These are phyloP conservation scores for Penicillium herquei DNA, from an alignment of 495 filamentous ascomycete genomes.

Conservation along the genomic window DNA sequence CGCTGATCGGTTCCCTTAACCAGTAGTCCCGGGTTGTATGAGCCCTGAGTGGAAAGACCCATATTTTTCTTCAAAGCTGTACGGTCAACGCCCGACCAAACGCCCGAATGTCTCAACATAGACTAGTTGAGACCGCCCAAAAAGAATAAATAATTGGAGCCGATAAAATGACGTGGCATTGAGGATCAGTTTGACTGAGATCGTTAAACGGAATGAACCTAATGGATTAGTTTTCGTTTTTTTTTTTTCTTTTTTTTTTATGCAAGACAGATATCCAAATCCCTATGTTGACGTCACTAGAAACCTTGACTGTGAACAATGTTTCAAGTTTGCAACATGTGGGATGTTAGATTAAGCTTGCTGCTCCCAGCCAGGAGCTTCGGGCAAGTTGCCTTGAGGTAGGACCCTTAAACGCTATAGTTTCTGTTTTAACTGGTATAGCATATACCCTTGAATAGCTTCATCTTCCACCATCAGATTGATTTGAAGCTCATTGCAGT, in stretches of 20 bases:
- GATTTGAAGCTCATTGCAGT: background rate
- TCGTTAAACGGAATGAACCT: background rate
- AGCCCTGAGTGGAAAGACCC: background rate
- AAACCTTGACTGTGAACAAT: background rate
- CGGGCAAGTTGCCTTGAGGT: background rate
- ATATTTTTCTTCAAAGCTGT: background rate
- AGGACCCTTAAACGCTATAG: background rate
- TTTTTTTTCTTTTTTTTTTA: too few species aligned
- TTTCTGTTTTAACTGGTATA: background rate
- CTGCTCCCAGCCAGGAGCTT: background rate
- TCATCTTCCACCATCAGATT: background rate
- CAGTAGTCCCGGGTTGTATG: slow-evolving; percentile 11
- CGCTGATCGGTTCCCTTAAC: slow-evolving; percentile 18
- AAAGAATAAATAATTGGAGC: background rate
- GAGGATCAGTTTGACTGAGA: background rate
- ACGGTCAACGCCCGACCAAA: background rate
- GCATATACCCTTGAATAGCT: background rate
- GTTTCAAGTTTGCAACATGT: background rate
- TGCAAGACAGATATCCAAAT: too few species aligned
- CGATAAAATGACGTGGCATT: slow-evolving; percentile 1
- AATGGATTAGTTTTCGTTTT: background rate
- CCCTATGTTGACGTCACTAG: background rate
- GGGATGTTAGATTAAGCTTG: background rate
- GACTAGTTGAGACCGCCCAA: background rate
- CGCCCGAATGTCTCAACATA: slow-evolving; percentile 3